Conservation (phyloP, 306 rosid species). For the Dalbergia oliveri region DNA sequence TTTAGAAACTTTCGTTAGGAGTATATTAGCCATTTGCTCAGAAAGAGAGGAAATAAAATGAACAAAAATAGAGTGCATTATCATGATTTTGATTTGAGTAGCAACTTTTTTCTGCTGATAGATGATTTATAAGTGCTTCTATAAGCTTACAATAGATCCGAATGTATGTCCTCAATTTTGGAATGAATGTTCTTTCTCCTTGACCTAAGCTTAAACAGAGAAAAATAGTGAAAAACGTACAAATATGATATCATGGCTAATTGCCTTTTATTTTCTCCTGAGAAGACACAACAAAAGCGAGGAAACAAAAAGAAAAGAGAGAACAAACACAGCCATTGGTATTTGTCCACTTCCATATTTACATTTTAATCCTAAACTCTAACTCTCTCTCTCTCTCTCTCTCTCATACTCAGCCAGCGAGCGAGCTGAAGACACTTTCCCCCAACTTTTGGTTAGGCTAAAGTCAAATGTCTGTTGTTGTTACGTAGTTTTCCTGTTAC, state of each 20-base stretch:
- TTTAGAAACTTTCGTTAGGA: too few relatives aligned
- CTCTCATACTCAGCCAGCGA: neutral
- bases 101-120: too few relatives aligned
- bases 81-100: too few relatives aligned
- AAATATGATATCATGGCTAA: neutral
- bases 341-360: neutral
- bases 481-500: neutral
- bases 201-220: too few relatives aligned
- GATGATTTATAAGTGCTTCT: too few relatives aligned
- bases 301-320: neutral
- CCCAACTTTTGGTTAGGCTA: neutral
- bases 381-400: neutral
- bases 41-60: too few relatives aligned
- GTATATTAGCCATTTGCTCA: too few relatives aligned
- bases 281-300: neutral
- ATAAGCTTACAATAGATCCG: too few relatives aligned
- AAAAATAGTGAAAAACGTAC: too few relatives aligned
- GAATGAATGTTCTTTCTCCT: too few relatives aligned
- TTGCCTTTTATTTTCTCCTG: neutral
- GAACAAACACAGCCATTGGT: neutral
- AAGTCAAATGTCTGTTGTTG: constrained; percentile 8
- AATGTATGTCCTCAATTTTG: too few relatives aligned
- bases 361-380: neutral
- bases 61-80: too few relatives aligned
- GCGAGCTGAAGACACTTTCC: neutral